phyloP scores from a whole-genome alignment of 2,329 filamentous ascomycete genomes.

The Emericellopsis atlantica region DNA sequence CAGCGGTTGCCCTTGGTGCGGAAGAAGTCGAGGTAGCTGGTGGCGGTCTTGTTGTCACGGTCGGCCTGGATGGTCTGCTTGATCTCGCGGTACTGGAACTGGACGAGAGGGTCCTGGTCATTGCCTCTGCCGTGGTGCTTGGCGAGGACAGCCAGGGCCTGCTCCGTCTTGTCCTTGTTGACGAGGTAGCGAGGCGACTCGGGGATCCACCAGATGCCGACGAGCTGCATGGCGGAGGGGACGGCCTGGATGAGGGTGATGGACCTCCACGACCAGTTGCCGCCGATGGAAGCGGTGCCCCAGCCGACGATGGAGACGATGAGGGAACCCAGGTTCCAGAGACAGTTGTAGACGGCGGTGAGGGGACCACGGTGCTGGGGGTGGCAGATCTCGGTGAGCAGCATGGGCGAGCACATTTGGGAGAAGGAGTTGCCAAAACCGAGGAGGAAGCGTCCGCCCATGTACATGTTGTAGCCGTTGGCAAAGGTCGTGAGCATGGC shows the following conservation, averaged over 20 bases:
- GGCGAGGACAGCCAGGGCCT: slow-evolving; percentile 45
- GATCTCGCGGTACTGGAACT: slow-evolving; percentile 56
- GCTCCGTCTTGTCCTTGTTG: slow-evolving; percentile 47
- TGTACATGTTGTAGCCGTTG: slow-evolving; percentile 29
- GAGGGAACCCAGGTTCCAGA: slow-evolving; percentile 51
- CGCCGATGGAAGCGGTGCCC: slow-evolving; percentile 44
- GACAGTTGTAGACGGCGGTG: slow-evolving; percentile 54
- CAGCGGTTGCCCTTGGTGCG: slow-evolving; percentile 51
- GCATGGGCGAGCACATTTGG: slow-evolving; percentile 50
- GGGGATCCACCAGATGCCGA: slow-evolving; percentile 56
- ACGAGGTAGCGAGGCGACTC: slow-evolving; percentile 56
- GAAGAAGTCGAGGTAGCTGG: slow-evolving; percentile 48
- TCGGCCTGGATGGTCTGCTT: slow-evolving; percentile 49
- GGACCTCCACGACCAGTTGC: slow-evolving; percentile 55
- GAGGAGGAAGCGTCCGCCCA: slow-evolving; percentile 24
- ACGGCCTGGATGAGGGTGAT: slow-evolving; percentile 52
- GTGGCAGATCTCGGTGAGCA: slow-evolving; percentile 55
- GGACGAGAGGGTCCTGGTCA: slow-evolving; percentile 43
- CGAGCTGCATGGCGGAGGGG: slow-evolving; percentile 48
- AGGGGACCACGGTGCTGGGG: slow-evolving; percentile 55
- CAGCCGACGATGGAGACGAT: slow-evolving; percentile 51
- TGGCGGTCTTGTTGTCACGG: slow-evolving; percentile 30
- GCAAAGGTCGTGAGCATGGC: slow-evolving; percentile 27
- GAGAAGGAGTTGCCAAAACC: slow-evolving; percentile 57
- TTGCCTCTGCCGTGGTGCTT: slow-evolving; percentile 54